Evolutionary conservation across 1,284 basidiomycete genomes (phyloP).

Genomic region (Sanghuangporus baumii): DNA sequence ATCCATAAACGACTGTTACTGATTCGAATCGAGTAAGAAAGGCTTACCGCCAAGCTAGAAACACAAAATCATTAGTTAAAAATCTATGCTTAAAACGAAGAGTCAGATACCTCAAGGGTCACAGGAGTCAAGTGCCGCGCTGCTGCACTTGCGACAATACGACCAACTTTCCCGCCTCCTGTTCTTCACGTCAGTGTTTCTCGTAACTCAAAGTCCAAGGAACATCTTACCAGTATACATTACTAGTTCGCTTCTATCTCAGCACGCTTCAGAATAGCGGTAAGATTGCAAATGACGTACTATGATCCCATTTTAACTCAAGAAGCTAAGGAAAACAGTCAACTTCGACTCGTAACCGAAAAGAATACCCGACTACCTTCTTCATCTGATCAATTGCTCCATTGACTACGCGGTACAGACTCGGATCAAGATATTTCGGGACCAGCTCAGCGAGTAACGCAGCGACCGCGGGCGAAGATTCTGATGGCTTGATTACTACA

Average conservation of each 20-base stretch:
- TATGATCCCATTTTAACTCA: constrained; percentile 83
- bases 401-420: constrained; percentile 67
- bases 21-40: neutral
- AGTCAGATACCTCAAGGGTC: constrained; percentile 61
- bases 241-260: constrained; percentile 32
- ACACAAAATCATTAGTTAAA: neutral
- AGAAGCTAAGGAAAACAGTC: constrained; percentile 45
- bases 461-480: constrained; percentile 63
- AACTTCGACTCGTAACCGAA: neutral
- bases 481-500: constrained; percentile 76
- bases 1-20: constrained; percentile 25
- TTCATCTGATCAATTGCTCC: constrained; percentile 75
- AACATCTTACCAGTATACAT: constrained; percentile 46
- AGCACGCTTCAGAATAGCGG: constrained; percentile 4
- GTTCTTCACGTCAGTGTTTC: constrained; percentile 12
- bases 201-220: neutral
- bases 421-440: constrained; percentile 77
- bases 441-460: constrained; percentile 69
- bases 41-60: constrained; percentile 29
- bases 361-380: constrained; percentile 37
- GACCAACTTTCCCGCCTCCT: constrained; percentile 73
- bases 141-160: constrained; percentile 76
- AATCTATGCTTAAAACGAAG: constrained; percentile 33
- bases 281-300: constrained; percentile 37
- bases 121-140: constrained; percentile 83